These are phyloP conservation scores for Quercus phellos DNA, from an alignment of 331 rosid genomes.

Conservation along the genomic window DNA sequence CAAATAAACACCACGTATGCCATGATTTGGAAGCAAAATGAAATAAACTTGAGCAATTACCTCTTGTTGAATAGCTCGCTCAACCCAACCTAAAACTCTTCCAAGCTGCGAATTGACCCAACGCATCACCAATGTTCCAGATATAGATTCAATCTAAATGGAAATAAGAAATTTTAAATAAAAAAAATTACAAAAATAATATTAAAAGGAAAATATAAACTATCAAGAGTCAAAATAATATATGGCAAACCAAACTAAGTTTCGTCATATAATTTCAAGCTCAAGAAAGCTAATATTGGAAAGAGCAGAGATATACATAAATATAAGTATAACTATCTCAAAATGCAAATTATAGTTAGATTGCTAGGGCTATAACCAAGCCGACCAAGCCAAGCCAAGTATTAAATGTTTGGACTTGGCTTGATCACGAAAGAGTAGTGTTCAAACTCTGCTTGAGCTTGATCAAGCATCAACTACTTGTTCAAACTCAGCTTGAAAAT, in stretches of 20 bases:
- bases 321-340: not conserved
- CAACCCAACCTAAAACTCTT: constrained; percentile 91
- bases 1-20: constrained; percentile 12
- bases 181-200: constrained; percentile 7
- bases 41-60: constrained; percentile 32
- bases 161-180: constrained; percentile 8
- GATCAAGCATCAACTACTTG: too few relatives aligned
- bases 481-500: too few relatives aligned
- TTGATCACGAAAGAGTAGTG: too few relatives aligned
- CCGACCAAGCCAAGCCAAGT: too few relatives aligned
- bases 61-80: constrained; percentile 87
- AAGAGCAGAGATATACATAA: not conserved
- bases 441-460: too few relatives aligned
- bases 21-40: constrained; percentile 1
- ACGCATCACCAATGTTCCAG: constrained; percentile 96
- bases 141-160: constrained; percentile 77
- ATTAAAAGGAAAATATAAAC: not conserved
- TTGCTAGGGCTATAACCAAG: too few relatives aligned
- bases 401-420: too few relatives aligned
- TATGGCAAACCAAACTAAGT: not conserved
- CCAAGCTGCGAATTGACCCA: constrained; percentile 97
- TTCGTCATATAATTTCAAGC: not conserved
- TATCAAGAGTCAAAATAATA: constrained; percentile 14
- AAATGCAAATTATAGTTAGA: not conserved
- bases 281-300: not conserved